Conservation (phyloP, 2,329 filamentous ascomycete species). For the Zymoseptoria brevis region DNA sequence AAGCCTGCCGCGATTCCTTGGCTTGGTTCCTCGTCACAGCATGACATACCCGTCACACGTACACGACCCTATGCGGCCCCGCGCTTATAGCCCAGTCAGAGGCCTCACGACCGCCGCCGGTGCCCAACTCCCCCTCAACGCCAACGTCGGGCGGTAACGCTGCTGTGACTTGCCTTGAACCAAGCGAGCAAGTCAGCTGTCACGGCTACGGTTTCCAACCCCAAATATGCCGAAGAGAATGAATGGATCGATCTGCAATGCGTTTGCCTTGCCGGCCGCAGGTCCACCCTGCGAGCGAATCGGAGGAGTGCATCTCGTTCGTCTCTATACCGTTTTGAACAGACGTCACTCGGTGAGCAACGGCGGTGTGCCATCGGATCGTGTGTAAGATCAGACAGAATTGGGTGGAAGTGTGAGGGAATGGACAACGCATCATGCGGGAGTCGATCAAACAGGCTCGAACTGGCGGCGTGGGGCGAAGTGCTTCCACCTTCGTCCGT, state of each 20-base stretch:
- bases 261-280: not conserved
- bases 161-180: not conserved
- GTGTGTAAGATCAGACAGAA: not conserved
- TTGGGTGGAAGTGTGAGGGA: not conserved
- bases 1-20: not conserved
- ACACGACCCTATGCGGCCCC: not conserved
- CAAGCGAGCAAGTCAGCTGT: not conserved
- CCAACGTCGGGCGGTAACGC: not conserved
- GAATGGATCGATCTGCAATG: not conserved
- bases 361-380: not conserved
- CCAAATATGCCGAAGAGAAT: not conserved
- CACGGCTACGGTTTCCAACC: not conserved
- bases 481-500: not conserved
- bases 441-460: not conserved
- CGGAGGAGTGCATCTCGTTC: not conserved
- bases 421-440: not conserved
- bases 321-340: not conserved
- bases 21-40: not conserved
- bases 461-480: no score
- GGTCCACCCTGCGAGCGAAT: not conserved
- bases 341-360: not conserved
- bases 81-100: not conserved
- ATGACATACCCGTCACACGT: not conserved
- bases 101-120: not conserved
- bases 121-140: not conserved